phyloP scores from a whole-genome alignment of 257 asterid genomes.

The Fraxinus americana region DNA sequence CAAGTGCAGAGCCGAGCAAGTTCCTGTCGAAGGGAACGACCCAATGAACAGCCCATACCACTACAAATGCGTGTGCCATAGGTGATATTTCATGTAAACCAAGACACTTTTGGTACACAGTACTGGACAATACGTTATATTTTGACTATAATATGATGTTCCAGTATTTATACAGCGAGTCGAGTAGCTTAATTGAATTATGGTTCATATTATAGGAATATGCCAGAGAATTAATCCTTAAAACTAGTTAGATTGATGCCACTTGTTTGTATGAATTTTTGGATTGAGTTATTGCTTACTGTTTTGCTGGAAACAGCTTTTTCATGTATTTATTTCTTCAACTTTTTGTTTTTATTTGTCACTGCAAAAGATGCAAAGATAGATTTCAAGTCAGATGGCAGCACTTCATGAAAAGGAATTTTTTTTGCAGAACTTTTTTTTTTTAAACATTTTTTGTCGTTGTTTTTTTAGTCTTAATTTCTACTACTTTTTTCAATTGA shows the following conservation, averaged over 20 bases:
- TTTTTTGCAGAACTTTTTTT: no score
- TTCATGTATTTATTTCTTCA: constrained; percentile 12
- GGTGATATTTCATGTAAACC: constrained; percentile 31
- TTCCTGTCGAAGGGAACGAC: constrained; percentile 89
- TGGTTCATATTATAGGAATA: constrained; percentile 29
- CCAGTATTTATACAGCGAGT: background rate
- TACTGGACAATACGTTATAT: background rate
- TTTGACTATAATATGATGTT: background rate
- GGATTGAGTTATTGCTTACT: constrained; percentile 9
- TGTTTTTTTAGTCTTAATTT: background rate
- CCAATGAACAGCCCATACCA: constrained; percentile 85
- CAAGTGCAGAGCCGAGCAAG: constrained; percentile 91
- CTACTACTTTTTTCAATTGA: background rate
- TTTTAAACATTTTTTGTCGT: background rate
- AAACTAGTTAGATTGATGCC: background rate
- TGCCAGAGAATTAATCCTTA: background rate
- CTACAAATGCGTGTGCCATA: constrained; percentile 87
- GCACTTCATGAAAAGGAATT: background rate
- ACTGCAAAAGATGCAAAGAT: constrained; percentile 17
- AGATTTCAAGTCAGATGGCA: constrained; percentile 10
- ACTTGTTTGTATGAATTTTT: constrained; percentile 4
- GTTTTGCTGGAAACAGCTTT: constrained; percentile 15
- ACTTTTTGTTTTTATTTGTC: constrained; percentile 21
- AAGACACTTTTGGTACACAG: background rate
- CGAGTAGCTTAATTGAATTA: constrained; percentile 16